These are phyloP conservation scores for Oidiodendron maius DNA, from an alignment of 495 filamentous ascomycete species.

Conservation along the genomic window DNA sequence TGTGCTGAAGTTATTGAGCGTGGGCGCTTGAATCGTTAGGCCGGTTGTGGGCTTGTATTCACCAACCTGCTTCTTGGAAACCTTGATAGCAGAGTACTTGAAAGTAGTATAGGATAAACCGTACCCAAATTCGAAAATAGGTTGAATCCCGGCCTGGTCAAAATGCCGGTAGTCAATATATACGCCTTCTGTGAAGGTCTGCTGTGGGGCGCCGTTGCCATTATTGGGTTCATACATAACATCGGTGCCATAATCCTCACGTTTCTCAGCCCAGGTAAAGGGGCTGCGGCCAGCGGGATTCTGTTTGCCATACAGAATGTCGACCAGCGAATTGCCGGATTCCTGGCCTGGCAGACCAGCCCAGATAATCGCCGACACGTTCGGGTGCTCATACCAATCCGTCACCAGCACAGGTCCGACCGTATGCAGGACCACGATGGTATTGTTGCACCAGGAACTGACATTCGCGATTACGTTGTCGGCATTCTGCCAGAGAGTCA, in stretches of 20 bases:
- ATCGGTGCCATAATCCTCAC: constrained; percentile 77
- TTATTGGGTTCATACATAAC: constrained; percentile 69
- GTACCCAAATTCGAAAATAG: constrained; percentile 73
- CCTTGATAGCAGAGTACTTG: constrained; percentile 58
- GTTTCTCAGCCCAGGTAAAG: constrained; percentile 78
- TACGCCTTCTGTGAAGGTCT: constrained; percentile 76
- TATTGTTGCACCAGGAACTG: constrained; percentile 66
- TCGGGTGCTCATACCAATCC: constrained; percentile 72
- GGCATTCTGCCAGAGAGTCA: constrained; percentile 71
- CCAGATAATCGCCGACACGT: constrained; percentile 74
- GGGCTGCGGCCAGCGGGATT: constrained; percentile 88
- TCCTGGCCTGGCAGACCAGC: constrained; percentile 90
- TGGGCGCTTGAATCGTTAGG: no score
- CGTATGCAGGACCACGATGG: constrained; percentile 80
- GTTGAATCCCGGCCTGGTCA: constrained; percentile 62
- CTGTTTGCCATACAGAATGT: constrained; percentile 77
- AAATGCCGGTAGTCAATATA: constrained; percentile 92
- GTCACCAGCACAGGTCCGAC: constrained; percentile 86
- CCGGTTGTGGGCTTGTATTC: no score
- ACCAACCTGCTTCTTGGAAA: no score
- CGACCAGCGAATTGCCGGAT: constrained; percentile 76
- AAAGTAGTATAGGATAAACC: constrained; percentile 81
- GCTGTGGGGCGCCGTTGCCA: constrained; percentile 70
- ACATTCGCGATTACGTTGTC: constrained; percentile 68
- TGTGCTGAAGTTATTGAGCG: no score